Conservation (phyloP, 345 rosid species). For the Schrenkiella parvula region DNA sequence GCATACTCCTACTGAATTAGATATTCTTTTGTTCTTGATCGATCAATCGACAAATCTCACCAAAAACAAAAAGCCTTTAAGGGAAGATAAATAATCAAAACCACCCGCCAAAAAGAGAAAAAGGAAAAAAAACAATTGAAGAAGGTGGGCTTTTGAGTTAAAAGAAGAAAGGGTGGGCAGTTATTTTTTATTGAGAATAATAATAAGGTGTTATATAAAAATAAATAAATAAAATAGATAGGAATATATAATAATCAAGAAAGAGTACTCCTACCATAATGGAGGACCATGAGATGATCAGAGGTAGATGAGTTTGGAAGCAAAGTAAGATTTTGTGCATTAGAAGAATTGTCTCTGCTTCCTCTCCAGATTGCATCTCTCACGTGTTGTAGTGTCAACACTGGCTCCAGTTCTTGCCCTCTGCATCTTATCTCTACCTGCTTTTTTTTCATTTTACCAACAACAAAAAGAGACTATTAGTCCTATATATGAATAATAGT, state of each 20-base stretch:
- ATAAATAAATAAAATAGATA: slow-evolving; percentile 20
- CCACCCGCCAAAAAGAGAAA: slow-evolving; percentile 18
- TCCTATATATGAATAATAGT: not conserved
- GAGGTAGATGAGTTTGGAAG: slow-evolving; percentile 56
- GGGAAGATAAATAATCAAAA: slow-evolving; percentile 15
- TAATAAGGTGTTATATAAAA: slow-evolving; percentile 14
- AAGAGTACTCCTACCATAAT: slow-evolving; percentile 58
- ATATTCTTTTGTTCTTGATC: slow-evolving; percentile 23
- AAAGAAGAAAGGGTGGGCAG: slow-evolving; percentile 24
- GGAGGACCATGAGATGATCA: slow-evolving; percentile 90
- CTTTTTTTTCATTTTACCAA: slow-evolving; percentile 5
- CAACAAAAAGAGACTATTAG: not conserved
- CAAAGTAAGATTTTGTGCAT: slow-evolving; percentile 40
- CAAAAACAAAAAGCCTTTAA: not conserved
- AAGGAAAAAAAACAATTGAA: slow-evolving; percentile 7
- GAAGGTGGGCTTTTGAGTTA: slow-evolving; percentile 27
- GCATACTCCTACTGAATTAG: slow-evolving; percentile 32
- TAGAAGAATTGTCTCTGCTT: slow-evolving; percentile 28
- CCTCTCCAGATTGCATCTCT: slow-evolving; percentile 90
- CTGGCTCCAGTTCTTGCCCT: slow-evolving; percentile 82
- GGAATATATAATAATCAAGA: slow-evolving; percentile 11
- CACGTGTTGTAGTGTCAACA: slow-evolving; percentile 90
- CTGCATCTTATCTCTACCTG: slow-evolving; percentile 96
- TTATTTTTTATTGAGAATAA: slow-evolving; percentile 22
- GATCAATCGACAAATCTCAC: slow-evolving; percentile 18